Conservation (phyloP, 208 protist genomes). For the Leishmania amazonensis region DNA sequence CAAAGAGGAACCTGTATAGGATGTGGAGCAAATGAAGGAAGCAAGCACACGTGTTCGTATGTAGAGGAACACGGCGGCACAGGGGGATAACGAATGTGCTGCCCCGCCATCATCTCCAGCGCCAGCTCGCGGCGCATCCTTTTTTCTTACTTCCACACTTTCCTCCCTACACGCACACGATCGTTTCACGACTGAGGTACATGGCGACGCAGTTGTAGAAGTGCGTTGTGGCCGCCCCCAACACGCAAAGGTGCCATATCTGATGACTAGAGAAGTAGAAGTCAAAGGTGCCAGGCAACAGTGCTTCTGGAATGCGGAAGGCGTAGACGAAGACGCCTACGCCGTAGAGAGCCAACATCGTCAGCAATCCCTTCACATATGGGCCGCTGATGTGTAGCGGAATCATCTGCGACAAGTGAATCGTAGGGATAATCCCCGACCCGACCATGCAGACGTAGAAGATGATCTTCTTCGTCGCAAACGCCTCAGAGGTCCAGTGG, state of each 20-base stretch:
- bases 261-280: constrained; percentile 73
- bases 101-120: neutral
- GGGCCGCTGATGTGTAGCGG: constrained; percentile 41
- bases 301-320: constrained; percentile 75
- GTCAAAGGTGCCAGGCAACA: constrained; percentile 77
- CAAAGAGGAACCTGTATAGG: neutral
- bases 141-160: neutral
- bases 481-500: constrained; percentile 67
- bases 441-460: constrained; percentile 83
- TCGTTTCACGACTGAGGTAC: constrained; percentile 49
- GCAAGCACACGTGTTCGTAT: neutral
- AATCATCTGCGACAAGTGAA: constrained; percentile 62
- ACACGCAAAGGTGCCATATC: constrained; percentile 84
- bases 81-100: neutral
- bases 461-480: constrained; percentile 54
- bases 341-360: constrained; percentile 76
- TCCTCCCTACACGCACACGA: constrained; percentile 31
- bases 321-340: constrained; percentile 83
- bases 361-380: constrained; percentile 53
- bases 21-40: neutral
- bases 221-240: constrained; percentile 73
- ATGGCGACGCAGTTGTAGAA: constrained; percentile 74
- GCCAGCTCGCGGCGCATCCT: too few species aligned
- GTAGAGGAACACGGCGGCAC: neutral
- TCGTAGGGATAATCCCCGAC: constrained; percentile 63